Base-by-base conservation (phyloP, 495 filamentous ascomycete species). In the Aspergillus nanangensis region DNA sequence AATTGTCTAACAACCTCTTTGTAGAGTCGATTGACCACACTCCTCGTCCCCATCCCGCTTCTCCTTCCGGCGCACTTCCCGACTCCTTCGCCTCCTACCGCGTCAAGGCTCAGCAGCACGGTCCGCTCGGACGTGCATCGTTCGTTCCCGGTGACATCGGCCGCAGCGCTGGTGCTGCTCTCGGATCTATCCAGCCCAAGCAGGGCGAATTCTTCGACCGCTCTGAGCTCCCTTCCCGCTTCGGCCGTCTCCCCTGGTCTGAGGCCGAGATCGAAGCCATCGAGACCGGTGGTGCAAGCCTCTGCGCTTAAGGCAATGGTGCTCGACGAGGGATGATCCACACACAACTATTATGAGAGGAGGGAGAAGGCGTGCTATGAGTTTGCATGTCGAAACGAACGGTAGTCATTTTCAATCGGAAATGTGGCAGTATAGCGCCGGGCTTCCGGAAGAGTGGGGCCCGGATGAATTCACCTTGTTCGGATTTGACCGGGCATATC, bases 231-330 rank as follows among this genome's bases (percentile, higher is more conserved):
- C 93, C 94, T 20, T 51, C 69, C 42, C 80, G 90, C 50, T 98
- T 96, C 61, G 80, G 85, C 55, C 76, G 92, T 42, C 70, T 77
- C 11, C 75, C 81, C 14, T 83, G 88, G 65, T 83, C 74, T 20
- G 61, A 82, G 55, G 83, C 82, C 35, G 93, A 98, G 76, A 98
- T 98, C 47, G 94, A 97, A 62, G 90, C 90, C 24, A 77, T 98
- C 44, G 90, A 96, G 79, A 86, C 85, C 22, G 94, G 90, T 21
- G 93, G 93, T 44, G 93, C 92, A 11, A 87, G 81, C 55, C 57
- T 86, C 52, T 74, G 67, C 65, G 72, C 66, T 48, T 78, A 70
- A 73, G 58, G 15, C 18, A 34, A 40, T 27, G 14, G 8, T 22
- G 5, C 14, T 5, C 25, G 10, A 48, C 44, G 43, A 47, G 37